Percentiles rank a stretch among this genome's conserved stretches.
These are phyloP conservation scores for Sideroxylon spinosum DNA, from an alignment of 179 eudicot species.

Conservation along the genomic window DNA sequence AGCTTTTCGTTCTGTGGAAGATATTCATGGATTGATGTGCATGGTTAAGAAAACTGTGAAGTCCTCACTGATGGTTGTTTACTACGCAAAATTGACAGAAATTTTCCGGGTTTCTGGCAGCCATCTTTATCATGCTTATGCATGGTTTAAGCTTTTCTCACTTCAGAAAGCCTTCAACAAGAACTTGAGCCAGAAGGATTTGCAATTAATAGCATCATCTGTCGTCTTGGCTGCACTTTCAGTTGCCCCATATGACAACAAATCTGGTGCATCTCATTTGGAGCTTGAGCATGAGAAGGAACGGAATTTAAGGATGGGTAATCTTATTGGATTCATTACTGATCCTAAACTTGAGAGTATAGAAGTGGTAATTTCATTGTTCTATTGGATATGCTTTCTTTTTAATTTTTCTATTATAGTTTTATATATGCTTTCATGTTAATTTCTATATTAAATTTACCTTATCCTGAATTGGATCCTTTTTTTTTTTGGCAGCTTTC, in stretches of 20 bases:
- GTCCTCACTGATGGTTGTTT: conserved; percentile 71
- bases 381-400: neutral
- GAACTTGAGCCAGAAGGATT: conserved; percentile 73
- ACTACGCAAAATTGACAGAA: conserved; percentile 75
- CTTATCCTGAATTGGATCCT: conserved; percentile 10
- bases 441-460: neutral
- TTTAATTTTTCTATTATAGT: too few relatives aligned
- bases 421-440: too few relatives aligned
- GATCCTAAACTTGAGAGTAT: conserved; percentile 58
- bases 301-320: conserved; percentile 55
- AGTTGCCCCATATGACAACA: conserved; percentile 65
- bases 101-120: conserved; percentile 68
- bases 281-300: conserved; percentile 74
- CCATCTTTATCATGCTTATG: conserved; percentile 74
- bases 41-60: conserved; percentile 77
- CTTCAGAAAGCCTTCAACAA: conserved; percentile 75
- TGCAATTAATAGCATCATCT: conserved; percentile 76
- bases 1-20: conserved; percentile 84
- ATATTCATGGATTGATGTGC: conserved; percentile 71
- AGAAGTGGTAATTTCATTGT: conserved; percentile 52
- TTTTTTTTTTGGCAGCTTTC: conserved; percentile 53
- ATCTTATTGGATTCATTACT: conserved; percentile 64
- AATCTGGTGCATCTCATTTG: conserved; percentile 53
- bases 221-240: conserved; percentile 75
- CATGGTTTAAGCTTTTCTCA: conserved; percentile 80